Conservation (phyloP, 2,329 filamentous ascomycete genomes). For the Phialophora macrospora region DNA sequence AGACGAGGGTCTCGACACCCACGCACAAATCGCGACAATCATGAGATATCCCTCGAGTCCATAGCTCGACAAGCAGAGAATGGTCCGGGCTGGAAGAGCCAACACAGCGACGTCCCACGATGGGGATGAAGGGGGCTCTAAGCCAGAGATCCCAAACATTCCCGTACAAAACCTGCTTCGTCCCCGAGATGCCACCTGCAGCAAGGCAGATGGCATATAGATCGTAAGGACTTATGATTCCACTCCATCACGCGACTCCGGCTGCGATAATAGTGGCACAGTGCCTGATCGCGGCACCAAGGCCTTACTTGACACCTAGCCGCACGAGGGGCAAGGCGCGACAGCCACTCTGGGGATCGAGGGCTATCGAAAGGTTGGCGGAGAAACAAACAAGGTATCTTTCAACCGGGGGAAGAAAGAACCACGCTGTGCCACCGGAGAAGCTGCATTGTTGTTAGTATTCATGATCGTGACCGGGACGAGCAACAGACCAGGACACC, state of each 20-base stretch:
- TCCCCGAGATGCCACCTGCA: slow-evolving; percentile 38
- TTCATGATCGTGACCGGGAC: not conserved
- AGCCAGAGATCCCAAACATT: slow-evolving; percentile 26
- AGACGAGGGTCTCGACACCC: slow-evolving; percentile 36
- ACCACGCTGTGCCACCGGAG: slow-evolving; percentile 36
- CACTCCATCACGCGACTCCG: slow-evolving; percentile 41
- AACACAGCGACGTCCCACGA: slow-evolving; percentile 25
- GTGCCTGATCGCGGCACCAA: slow-evolving; percentile 30
- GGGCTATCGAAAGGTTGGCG: slow-evolving; percentile 35
- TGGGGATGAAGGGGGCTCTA: slow-evolving; percentile 30
- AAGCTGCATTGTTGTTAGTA: slow-evolving; percentile 29
- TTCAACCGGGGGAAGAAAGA: slow-evolving; percentile 23
- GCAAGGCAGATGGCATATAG: slow-evolving; percentile 27
- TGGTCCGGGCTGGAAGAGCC: slow-evolving; percentile 26
- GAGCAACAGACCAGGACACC: not conserved
- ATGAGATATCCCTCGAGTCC: slow-evolving; percentile 37
- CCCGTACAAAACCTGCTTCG: slow-evolving; percentile 38
- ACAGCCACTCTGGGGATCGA: slow-evolving; percentile 32
- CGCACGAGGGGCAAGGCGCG: slow-evolving; percentile 25
- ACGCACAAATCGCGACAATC: slow-evolving; percentile 31
- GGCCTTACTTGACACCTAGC: slow-evolving; percentile 33
- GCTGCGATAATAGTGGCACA: slow-evolving; percentile 37
- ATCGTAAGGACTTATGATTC: slow-evolving; percentile 41
- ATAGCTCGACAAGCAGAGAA: slow-evolving; percentile 33
- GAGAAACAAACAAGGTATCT: slow-evolving; percentile 25